phyloP scores from a whole-genome alignment of 768 basidiomycete genomes.

The Hysterangium stoloniferum region DNA sequence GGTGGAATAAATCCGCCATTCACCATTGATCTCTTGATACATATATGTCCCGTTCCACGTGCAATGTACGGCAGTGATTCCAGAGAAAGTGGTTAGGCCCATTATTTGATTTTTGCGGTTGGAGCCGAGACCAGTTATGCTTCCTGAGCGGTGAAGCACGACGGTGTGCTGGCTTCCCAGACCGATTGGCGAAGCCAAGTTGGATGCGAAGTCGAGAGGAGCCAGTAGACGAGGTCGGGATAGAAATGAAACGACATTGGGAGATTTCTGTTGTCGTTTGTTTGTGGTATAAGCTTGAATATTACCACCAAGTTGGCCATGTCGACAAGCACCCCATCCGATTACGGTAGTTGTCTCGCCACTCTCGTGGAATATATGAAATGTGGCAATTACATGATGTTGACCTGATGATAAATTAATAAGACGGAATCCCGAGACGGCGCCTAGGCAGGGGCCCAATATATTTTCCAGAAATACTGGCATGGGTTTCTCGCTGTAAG shows the following conservation, averaged over 20 bases:
- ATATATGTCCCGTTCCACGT: constrained; percentile 81
- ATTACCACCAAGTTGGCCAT: constrained; percentile 86
- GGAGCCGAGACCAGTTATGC: constrained; percentile 52
- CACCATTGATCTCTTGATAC: constrained; percentile 14
- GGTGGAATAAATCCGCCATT: constrained; percentile 33
- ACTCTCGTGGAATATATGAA: constrained; percentile 23
- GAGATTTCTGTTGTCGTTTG: neutral
- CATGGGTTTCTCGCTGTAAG: constrained; percentile 6
- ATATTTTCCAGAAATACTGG: constrained; percentile 7
- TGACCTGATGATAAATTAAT: constrained; percentile 54
- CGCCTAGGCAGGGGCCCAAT: constrained; percentile 27
- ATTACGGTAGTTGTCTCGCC: constrained; percentile 28
- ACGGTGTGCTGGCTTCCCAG: constrained; percentile 51
- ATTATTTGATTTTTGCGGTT: constrained; percentile 62
- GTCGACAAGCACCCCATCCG: constrained; percentile 83
- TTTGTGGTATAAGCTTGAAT: constrained; percentile 14
- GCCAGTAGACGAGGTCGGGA: neutral
- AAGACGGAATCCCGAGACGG: constrained; percentile 33
- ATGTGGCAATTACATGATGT: constrained; percentile 55
- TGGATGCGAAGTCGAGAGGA: neutral
- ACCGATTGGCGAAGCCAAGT: constrained; percentile 25
- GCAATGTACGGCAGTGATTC: constrained; percentile 35
- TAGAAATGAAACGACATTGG: neutral
- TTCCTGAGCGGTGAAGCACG: constrained; percentile 37
- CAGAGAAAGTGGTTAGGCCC: constrained; percentile 19